Percentiles rank a stretch among this genome's conserved stretches.
phyloP scores from a whole-genome alignment of 176 grass and related monocot genomes.

The Secale cereale region DNA sequence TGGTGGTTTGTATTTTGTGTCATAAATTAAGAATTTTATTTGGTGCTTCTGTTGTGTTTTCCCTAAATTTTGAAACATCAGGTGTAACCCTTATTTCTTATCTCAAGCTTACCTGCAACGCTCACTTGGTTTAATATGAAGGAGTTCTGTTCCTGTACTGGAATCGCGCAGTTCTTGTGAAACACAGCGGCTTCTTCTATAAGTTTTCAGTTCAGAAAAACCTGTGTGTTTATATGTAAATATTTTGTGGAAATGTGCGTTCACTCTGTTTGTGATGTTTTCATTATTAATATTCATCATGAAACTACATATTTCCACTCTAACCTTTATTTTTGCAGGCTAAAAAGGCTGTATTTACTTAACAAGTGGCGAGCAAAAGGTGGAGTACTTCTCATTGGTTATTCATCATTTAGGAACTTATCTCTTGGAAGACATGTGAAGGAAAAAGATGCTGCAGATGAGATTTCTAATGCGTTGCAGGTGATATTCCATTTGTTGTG shows the following conservation, averaged over 20 bases:
- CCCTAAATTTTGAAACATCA: not conserved
- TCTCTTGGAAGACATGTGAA: slow-evolving; percentile 75
- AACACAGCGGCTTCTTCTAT: not conserved
- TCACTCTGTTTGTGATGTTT: slow-evolving; percentile 10
- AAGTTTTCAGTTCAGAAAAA: not conserved
- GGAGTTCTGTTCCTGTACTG: not conserved
- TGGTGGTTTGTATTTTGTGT: not conserved
- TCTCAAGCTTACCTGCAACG: not conserved
- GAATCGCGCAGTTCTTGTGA: not conserved
- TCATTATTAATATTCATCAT: not conserved
- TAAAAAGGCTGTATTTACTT: slow-evolving; percentile 74
- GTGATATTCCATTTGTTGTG: slow-evolving; percentile 33
- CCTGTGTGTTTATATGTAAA: not conserved
- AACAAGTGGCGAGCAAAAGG: slow-evolving; percentile 82
- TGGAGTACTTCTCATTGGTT: slow-evolving; percentile 91
- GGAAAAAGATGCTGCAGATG: slow-evolving; percentile 64
- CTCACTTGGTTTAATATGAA: not conserved
- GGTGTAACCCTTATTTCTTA: not conserved
- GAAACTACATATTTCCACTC: not conserved
- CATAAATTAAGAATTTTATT: not conserved
- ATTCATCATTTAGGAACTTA: slow-evolving; percentile 90
- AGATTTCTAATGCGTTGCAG: slow-evolving; percentile 76
- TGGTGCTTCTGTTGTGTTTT: not conserved
- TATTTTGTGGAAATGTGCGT: slow-evolving; percentile 13
- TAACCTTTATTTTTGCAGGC: slow-evolving; percentile 39